These are phyloP conservation scores for Globisporangium apiculatum DNA, from an alignment of 352 stramenopile species.

Conservation along the genomic window DNA sequence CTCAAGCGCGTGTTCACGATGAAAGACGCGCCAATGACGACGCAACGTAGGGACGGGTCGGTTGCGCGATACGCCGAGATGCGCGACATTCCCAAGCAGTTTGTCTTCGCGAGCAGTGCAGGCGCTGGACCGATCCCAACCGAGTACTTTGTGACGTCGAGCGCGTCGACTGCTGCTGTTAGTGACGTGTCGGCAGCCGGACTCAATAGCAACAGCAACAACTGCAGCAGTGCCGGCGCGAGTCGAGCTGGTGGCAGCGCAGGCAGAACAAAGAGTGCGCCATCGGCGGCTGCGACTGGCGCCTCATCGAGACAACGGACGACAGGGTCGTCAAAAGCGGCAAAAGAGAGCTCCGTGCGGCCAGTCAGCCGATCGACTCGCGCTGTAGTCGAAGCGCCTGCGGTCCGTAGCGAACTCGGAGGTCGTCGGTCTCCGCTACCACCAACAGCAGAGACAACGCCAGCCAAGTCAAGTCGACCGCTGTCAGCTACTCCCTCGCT, in stretches of 20 bases:
- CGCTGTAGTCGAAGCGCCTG: no score
- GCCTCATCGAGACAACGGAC: not conserved
- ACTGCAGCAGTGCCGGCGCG: not conserved
- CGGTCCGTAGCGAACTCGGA: no score
- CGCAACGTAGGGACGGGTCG: constrained; percentile 3
- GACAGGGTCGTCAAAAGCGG: not conserved
- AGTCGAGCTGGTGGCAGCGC: not conserved
- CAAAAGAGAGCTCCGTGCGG: constrained; percentile 1
- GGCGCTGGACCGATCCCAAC: constrained; percentile 27
- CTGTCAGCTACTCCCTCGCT: no score
- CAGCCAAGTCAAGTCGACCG: not conserved
- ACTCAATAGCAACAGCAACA: not conserved
- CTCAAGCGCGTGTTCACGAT: constrained; percentile 84
- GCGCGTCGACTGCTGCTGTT: not conserved
- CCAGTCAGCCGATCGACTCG: constrained; percentile 1
- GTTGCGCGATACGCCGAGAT: constrained; percentile 7
- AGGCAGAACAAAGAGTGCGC: constrained; percentile 3
- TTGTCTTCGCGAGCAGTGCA: constrained; percentile 34
- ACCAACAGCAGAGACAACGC: no score
- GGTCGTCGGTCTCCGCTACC: no score
- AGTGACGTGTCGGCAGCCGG: not conserved
- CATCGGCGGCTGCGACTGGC: not conserved
- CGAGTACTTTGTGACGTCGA: constrained; percentile 38
- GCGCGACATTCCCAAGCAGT: constrained; percentile 59
- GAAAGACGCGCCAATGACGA: constrained; percentile 53